Base-by-base conservation (phyloP, 2,329 filamentous ascomycete genomes). In the Calonectria pteridis region DNA sequence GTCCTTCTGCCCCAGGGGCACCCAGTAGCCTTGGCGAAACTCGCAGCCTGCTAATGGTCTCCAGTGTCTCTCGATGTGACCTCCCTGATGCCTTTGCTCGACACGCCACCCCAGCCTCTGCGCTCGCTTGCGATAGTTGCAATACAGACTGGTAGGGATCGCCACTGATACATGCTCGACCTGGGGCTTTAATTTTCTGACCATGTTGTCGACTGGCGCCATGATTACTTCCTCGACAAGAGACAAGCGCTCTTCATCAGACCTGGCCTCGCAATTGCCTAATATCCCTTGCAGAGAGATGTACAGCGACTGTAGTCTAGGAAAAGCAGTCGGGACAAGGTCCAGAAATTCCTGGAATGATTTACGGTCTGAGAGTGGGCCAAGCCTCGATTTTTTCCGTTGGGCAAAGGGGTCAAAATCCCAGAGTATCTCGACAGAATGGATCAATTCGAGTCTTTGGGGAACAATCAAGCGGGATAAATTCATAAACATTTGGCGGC, bases 391-490 rank as follows among this genome's bases (percentile, higher is more conserved):
- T 28, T 49, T 37, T 11, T n/a, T 37, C 26, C 33, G 68, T 18
- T 66, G 31, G 64, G 66, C 23, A 72, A 77, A 77, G 1, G 72
- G 73, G 5, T 74, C 64, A 4, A 79, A 77, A 0, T 80, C 75
- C 77, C 78, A 82, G 5, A 78, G 16, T 10, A 83, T 73, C 69
- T 82, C 79, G 13, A 81, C 65, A 1, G 78, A 80, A 0, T 40
- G 69, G 20, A 82, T 79, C 35, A 62, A 67, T 10, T 75, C 65
- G 1, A 80, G 53, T 35, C 79, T 75, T 20, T 80, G 77, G 4
- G 77, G 77, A 2, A 77, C 75, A 5, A 82, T 62, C 6, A 82
- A 69, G 2, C 51, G 49, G 3, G 55, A 55, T 20, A 80, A 49
- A 13, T 70, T 31, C 58, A 77, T 43, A 7, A 81, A 26, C 70